Percentiles rank a stretch among this genome's conserved stretches.
Conservation (phyloP, 2,329 filamentous ascomycete species). For the Ophiosphaerella herpotricha region DNA sequence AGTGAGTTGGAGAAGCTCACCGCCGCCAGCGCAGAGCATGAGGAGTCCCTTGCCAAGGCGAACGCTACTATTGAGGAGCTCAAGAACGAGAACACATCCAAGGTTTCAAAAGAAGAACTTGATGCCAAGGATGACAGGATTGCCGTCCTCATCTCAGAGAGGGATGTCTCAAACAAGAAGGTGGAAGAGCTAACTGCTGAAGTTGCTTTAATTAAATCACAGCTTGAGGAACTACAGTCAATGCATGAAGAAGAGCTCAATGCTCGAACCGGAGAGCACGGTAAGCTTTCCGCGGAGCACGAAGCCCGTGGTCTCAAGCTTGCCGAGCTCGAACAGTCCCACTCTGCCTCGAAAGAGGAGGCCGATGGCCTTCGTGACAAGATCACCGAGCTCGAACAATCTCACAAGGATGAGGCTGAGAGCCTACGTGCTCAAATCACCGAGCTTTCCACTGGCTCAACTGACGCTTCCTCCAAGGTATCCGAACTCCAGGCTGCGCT, state of each 20-base stretch:
- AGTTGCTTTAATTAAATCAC: conserved; percentile 27
- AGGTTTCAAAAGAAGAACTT: conserved; percentile 31
- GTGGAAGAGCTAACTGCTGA: conserved; percentile 28
- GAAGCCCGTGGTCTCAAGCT: conserved; percentile 22
- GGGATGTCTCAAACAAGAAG: conserved; percentile 26
- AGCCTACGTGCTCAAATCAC: conserved; percentile 29
- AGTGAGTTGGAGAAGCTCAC: conserved; percentile 24
- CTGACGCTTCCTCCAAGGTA: conserved; percentile 17
- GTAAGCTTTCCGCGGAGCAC: conserved; percentile 25
- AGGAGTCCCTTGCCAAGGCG: conserved; percentile 26
- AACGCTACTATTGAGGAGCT: conserved; percentile 26
- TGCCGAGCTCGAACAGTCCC: conserved; percentile 22
- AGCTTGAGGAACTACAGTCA: conserved; percentile 27
- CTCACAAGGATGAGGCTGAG: conserved; percentile 19
- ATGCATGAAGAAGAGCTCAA: conserved; percentile 21
- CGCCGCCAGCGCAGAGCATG: conserved; percentile 24
- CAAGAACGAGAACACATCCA: conserved; percentile 14
- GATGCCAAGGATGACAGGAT: conserved; percentile 33
- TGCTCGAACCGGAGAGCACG: conserved; percentile 22
- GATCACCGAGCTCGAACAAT: conserved; percentile 22
- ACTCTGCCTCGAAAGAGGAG: conserved; percentile 25
- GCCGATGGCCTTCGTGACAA: conserved; percentile 12
- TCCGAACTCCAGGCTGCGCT: conserved; percentile 13
- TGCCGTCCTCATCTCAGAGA: conserved; percentile 29
- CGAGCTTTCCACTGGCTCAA: conserved; percentile 24